These are phyloP conservation scores for Trichoderma lentiforme DNA, from an alignment of 2,329 filamentous ascomycete genomes.

Conservation along the genomic window DNA sequence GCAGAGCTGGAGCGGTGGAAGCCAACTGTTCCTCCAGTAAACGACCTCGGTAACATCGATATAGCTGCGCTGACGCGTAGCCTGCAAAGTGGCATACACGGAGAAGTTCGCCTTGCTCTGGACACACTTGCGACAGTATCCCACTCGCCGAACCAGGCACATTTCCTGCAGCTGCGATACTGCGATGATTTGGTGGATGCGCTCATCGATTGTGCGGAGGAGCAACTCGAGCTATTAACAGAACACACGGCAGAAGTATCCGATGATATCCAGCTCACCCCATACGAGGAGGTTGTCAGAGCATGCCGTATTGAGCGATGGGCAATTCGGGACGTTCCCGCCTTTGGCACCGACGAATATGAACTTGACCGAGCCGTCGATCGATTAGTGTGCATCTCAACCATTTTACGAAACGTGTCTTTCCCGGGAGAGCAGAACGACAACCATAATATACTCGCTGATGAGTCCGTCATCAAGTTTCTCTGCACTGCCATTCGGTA, in stretches of 20 bases:
- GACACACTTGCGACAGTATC: conserved; percentile 73
- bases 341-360: conserved; percentile 73
- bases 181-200: conserved; percentile 89
- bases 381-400: conserved; percentile 83
- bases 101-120: conserved; percentile 84
- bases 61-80: conserved; percentile 86
- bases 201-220: conserved; percentile 85
- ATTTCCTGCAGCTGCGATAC: conserved; percentile 64
- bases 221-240: conserved; percentile 78
- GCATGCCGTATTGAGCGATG: conserved; percentile 73
- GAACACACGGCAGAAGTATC: conserved; percentile 83
- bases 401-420: conserved; percentile 87
- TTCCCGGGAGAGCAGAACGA: conserved; percentile 60
- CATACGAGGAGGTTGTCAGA: conserved; percentile 85
- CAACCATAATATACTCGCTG: conserved; percentile 73
- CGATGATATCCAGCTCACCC: conserved; percentile 75
- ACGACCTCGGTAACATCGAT: conserved; percentile 84
- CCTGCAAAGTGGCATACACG: conserved; percentile 83
- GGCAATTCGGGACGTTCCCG: conserved; percentile 66
- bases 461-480: conserved; percentile 76
- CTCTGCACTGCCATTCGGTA: conserved; percentile 80
- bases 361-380: conserved; percentile 84
- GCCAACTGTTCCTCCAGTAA: conserved; percentile 70
- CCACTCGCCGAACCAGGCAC: conserved; percentile 59
- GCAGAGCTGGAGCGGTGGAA: conserved; percentile 64